phyloP scores from a whole-genome alignment of 805 yeast species.

The Starmerella floris region DNA sequence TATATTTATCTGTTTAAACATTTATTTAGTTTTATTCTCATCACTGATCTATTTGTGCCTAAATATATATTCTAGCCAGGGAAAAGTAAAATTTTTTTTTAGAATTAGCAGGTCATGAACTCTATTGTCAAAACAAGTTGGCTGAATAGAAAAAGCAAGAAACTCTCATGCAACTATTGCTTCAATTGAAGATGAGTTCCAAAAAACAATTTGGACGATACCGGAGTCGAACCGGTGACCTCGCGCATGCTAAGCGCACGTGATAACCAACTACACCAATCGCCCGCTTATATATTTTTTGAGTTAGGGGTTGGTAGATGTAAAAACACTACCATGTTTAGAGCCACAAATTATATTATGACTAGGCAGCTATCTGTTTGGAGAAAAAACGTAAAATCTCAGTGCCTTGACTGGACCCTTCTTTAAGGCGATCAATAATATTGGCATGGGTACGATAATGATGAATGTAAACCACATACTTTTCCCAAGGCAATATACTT shows the following conservation, averaged over 20 bases:
- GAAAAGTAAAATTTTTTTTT: neutral
- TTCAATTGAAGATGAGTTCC: too few species aligned
- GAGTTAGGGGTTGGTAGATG: too few species aligned
- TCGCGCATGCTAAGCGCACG: slow-evolving; percentile 24
- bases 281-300: too few species aligned
- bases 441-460: slow-evolving; percentile 75
- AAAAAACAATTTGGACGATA: slow-evolving; percentile 17
- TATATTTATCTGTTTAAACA: slow-evolving; percentile 5
- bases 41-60: too few species aligned
- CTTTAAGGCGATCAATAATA: slow-evolving; percentile 51
- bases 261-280: slow-evolving; percentile 23
- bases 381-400: slow-evolving; percentile 20
- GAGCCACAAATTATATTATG: too few species aligned
- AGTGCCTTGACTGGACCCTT: slow-evolving; percentile 22
- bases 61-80: neutral
- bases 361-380: neutral
- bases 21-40: too few species aligned
- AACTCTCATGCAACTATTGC: too few species aligned
- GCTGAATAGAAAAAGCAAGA: too few species aligned
- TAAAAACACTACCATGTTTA: too few species aligned
- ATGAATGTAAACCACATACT: slow-evolving; percentile 57
- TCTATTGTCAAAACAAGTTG: neutral
- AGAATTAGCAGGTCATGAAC: neutral
- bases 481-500: slow-evolving; percentile 58
- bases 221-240: slow-evolving; percentile 24